Conservation (phyloP, 208 protist genomes). For the Vickermania spadyakhi region DNA sequence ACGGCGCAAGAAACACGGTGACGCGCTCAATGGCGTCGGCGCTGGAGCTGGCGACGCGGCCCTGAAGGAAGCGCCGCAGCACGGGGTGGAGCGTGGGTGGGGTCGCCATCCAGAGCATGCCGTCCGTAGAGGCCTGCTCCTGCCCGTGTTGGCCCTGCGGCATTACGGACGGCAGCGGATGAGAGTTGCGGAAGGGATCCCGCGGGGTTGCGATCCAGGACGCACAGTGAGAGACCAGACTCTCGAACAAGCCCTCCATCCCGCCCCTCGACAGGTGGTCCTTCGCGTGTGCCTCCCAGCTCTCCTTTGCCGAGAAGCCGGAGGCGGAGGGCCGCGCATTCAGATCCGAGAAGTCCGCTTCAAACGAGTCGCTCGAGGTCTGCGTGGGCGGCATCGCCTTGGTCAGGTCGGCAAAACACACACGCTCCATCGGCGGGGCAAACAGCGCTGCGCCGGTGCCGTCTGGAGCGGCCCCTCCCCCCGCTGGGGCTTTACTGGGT, state of each 20-base stretch:
- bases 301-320: constrained; percentile 36
- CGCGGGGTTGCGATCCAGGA: constrained; percentile 50
- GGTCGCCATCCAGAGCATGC: constrained; percentile 83
- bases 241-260: constrained; percentile 45
- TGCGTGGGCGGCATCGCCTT: constrained; percentile 60
- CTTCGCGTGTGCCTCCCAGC: constrained; percentile 62
- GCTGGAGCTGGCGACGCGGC: constrained; percentile 55
- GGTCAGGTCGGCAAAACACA: constrained; percentile 77
- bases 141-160: constrained; percentile 63
- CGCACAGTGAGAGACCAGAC: constrained; percentile 68
- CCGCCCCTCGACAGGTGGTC: constrained; percentile 56
- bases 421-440: constrained; percentile 28
- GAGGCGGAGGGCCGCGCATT: constrained; percentile 21
- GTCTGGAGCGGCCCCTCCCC: background rate
- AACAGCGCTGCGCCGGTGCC: background rate
- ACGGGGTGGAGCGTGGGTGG: constrained; percentile 60
- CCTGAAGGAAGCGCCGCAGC: constrained; percentile 48
- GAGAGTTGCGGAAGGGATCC: constrained; percentile 64
- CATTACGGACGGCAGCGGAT: constrained; percentile 40
- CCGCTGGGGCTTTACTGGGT: background rate
- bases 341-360: constrained; percentile 75
- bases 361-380: constrained; percentile 63
- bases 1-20: constrained; percentile 64
- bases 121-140: constrained; percentile 70
- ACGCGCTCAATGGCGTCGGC: constrained; percentile 87